Conservation (phyloP, 495 filamentous ascomycete species). For the Articulospora tetracladia region DNA sequence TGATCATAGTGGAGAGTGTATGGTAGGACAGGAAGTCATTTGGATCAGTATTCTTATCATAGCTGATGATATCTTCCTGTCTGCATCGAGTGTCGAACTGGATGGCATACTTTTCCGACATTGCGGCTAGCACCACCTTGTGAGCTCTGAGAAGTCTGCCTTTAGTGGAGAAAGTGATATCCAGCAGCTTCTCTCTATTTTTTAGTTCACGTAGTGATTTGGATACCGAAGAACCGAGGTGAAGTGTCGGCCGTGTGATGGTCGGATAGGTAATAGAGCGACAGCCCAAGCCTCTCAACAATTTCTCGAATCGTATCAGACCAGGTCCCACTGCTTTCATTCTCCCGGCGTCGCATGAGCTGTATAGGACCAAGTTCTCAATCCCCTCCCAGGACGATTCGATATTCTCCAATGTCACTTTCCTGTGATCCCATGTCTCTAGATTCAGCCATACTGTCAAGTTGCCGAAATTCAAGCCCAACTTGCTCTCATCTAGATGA, state of each 20-base stretch:
- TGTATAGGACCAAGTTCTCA: slow-evolving; percentile 22
- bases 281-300: slow-evolving; percentile 24
- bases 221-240: background rate
- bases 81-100: slow-evolving; percentile 22
- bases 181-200: slow-evolving; percentile 18
- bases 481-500: background rate
- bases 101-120: slow-evolving; percentile 22
- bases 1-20: slow-evolving; percentile 25
- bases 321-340: slow-evolving; percentile 21
- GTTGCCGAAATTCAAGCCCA: slow-evolving; percentile 5
- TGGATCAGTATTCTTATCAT: slow-evolving; percentile 5
- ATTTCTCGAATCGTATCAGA: slow-evolving; percentile 26
- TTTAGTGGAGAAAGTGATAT: slow-evolving; percentile 24
- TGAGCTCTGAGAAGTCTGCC: slow-evolving; percentile 22
- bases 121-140: slow-evolving; percentile 24
- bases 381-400: slow-evolving; percentile 14
- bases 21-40: slow-evolving; percentile 20
- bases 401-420: slow-evolving; percentile 14
- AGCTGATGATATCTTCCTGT: slow-evolving; percentile 1
- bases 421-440: slow-evolving; percentile 10
- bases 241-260: slow-evolving; percentile 2
- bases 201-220: slow-evolving; percentile 17
- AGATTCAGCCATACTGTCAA: slow-evolving; percentile 27
- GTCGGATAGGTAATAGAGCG: slow-evolving; percentile 23
- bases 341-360: slow-evolving; percentile 21